Evolutionary conservation across 2,329 filamentous ascomycete species (phyloP), one percentile per base, ranked within the genome.

Genomic region (Trichoderma atroviride): DNA sequence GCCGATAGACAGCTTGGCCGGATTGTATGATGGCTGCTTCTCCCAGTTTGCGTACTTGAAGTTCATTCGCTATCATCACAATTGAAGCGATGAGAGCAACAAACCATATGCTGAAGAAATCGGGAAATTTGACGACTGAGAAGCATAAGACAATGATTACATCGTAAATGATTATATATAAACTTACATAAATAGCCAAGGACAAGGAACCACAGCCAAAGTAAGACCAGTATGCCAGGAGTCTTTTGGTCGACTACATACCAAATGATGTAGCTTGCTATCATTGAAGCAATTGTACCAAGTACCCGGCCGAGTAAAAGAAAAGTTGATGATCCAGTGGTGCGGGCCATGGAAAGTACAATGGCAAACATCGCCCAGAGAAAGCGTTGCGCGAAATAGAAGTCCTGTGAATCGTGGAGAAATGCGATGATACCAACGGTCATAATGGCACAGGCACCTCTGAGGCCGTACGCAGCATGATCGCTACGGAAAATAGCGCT

Each of bases 321-420:
- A 59, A 59, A 59, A 13, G 56, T 59, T 27, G 56, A 59, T 19
- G 56, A 59, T 27, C 56, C 56, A n/a, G 56, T 22, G 24, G 56
- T 59, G 33, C 56, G 56, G 22, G 56, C 56, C 56, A 59, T 59
- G n/a, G 56, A 59, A 13, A 59, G 56, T 5, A 59, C 40, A 37
- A 59, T 59, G 7, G 56, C 56, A 40, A 50, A 50, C n/a, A 50
- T 5, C 13, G 47, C 47, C 47, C 47, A 50, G n/a, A 50, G 47
- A 24, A 50, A 50, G 4, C 47, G 47, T 50, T 50, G 47, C 11
- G 19, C 47, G n/a, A 50, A 50, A 50, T 50, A 50, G 47, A 50
- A 50, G 5, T 50, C 47, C 47, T 50, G 47, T 2, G 47, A 50
- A 50, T 50, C 47, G 22, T 50, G 47, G 4, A 50, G 47, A 24